Evolutionary conservation across 495 filamentous ascomycete genomes (phyloP), one percentile per base, ranked within the genome.

Genomic region (Pyronema domesticum): DNA sequence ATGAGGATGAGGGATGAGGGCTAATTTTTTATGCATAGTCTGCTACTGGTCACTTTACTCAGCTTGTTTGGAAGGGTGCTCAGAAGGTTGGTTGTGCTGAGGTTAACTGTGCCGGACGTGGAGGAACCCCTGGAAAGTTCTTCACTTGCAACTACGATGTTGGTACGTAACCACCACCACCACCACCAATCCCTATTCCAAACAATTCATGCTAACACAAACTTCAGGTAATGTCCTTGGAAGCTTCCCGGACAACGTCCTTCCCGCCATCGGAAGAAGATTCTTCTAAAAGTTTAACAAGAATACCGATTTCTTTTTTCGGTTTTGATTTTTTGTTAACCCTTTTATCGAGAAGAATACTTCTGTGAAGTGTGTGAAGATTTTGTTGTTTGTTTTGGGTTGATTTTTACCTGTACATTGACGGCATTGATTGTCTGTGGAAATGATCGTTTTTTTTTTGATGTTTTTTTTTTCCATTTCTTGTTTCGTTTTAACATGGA

Each of bases 21-120:
- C 17, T 55, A 52, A 55, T 39, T 8, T 13, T 1, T 15, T 47
- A 7, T 52, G 7, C 15, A 5, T 45, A 51, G 55, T 23, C 35
- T 5, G 37, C 11, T 15, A 62, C 62, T 18, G 86, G 89, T 55
- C 89, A 98, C 68, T 85, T 85, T 73, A 78, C 83, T n/a, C 86
- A 94, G 72, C 73, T 95, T 19, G 76, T 96, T 37, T 98, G 91
- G 91, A 80, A 80, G 66, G 65, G 37, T 6, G 82, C 83, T 49
- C 78, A 68, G 13, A 62, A 74, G 37, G 72, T 96, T 37, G 91
- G 86, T 57, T 98, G 91, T 68, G 75, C 74, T 50, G 77, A 80
- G 34, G 67, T 77, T 6, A 60, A 67, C 33, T 85, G 82, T 69
- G 36, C 66, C n/a, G 65, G 54, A 6, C 14, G 46, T 0, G 60